Evolutionary conservation across 225 moss, liverwort and hornwort genomes (phyloP), one percentile per base, ranked within the genome.

Genomic region (Pseudoscleropodium purum): DNA sequence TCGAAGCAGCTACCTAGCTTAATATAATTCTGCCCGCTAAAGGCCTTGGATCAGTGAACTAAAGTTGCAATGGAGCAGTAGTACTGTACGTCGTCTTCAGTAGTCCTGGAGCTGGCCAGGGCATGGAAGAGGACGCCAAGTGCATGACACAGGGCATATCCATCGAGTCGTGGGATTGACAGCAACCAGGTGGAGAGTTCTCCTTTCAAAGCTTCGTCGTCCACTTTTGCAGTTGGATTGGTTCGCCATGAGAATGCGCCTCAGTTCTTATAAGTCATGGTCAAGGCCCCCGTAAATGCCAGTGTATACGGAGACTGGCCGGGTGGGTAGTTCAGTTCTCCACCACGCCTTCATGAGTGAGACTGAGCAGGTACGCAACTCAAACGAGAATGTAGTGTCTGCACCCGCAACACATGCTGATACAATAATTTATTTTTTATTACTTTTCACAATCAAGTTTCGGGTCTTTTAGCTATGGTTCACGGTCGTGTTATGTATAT

Each of bases 281-380:
- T 86, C 90, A 86, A 89, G 72, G 78, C 69, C 13, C 43, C 62
- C 73, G 62, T 62, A 60, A 82, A 74, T 54, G 83, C 85, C 88
- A 88, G 57, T 34, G 79, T 14, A 87, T 79, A 90, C 79, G 86
- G 84, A 56, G 60, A 24, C 31, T 4, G 33, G 73, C 54, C 7
- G 79, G 37, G 56, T 60, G 69, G 43, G 64, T 20, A 39, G 34
- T 78, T 62, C 20, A 29, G 34, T 78, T 54, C 88, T 66, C 34
- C 88, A 92, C 90, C 67, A 60, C 84, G 79, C 74, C 84, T 89
- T 84, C 86, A 89, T 92, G 92, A 92, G 88, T 33, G 88, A n/a
- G n/a, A n/a, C n/a, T 34, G 76, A 18, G 47, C 47, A 79, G 59
- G 88, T 88, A 88, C 90, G 61, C 63, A 57, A 45, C 90, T 10